Base-by-base conservation (phyloP, 169 alveolate genomes). In the Plasmodium yoelii region DNA sequence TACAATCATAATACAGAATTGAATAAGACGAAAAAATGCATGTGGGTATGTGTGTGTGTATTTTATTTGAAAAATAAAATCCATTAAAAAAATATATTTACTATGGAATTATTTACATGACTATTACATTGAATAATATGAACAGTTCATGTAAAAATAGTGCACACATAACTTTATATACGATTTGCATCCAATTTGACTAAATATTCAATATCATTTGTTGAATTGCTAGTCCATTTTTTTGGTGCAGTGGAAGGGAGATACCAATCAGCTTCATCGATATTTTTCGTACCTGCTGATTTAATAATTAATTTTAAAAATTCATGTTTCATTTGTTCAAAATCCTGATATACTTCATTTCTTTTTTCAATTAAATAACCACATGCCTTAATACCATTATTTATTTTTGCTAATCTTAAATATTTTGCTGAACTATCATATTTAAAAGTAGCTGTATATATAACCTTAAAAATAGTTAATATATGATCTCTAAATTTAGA, bases 401-500 rank as follows among this genome's bases (percentile, higher is more conserved):
- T 63, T 13, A 92, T 91, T 68, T 89, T 87, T 13, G 67, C 67
- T 64, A 93, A 65, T 53, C 93, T 70, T 24, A 93, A 61, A 57
- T 59, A 92, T 65, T 68, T 74, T 10, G 95, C 92, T n/a, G 93
- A 88, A 26, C 94, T 87, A 8, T 88, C 53, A 55, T 84, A 71
- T 64, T 89, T 75, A 77, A 93, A 93, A 7, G 96, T 89, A 9
- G 96, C 92, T 5, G 93, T 84, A 71, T 92, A 93, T 9, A 93
- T 91, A 47, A 87, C 96, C 53, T 91, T 91, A 18, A 92, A 71
- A n/a, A 93, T 88, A 28, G 94, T 93, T n/a, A 90, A 70, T n/a
- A 93, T 86, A 59, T 93, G 96, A 88, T 93, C 96, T 55, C 94
- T 28, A 73, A 93, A 91, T 64, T 93, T 93, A 64, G 93, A 87